Conservation (phyloP, 2,329 filamentous ascomycete species). For the Sporothrix variecibatus region DNA sequence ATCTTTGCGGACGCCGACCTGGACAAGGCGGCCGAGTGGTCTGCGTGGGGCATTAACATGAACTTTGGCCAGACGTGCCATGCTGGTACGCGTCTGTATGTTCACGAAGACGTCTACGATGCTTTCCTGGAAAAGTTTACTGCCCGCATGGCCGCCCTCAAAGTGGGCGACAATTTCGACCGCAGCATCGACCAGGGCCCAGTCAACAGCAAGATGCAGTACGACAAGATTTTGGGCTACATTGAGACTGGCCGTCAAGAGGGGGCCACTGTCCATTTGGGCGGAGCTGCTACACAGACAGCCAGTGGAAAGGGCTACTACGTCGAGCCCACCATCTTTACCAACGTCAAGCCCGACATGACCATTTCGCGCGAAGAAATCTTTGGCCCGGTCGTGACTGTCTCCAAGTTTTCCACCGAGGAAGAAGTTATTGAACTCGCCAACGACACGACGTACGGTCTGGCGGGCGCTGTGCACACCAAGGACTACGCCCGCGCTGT, state of each 20-base stretch:
- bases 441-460: slow-evolving; percentile 84
- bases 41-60: not conserved
- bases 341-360: slow-evolving; percentile 78
- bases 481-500: slow-evolving; percentile 73
- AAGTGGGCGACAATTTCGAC: slow-evolving; percentile 79
- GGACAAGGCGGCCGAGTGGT: not conserved
- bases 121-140: not conserved
- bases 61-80: slow-evolving; percentile 8
- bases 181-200: slow-evolving; percentile 78
- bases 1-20: not conserved
- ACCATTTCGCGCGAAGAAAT: slow-evolving; percentile 83
- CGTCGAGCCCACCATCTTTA: slow-evolving; percentile 80
- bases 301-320: slow-evolving; percentile 74
- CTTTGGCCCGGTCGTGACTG: slow-evolving; percentile 84
- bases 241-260: slow-evolving; percentile 77
- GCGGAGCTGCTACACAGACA: slow-evolving; percentile 72
- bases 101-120: not conserved
- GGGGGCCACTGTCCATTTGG: slow-evolving; percentile 77
- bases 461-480: slow-evolving; percentile 86
- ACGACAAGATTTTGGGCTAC: slow-evolving; percentile 69
- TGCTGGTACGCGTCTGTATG: not conserved
- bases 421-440: slow-evolving; percentile 80
- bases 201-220: slow-evolving; percentile 67
- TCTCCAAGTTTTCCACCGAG: slow-evolving; percentile 73
- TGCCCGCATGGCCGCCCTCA: slow-evolving; percentile 43